Evolutionary conservation across 2,329 filamentous ascomycete species (phyloP).

Genomic region (Fusarium chlamydosporum): DNA sequence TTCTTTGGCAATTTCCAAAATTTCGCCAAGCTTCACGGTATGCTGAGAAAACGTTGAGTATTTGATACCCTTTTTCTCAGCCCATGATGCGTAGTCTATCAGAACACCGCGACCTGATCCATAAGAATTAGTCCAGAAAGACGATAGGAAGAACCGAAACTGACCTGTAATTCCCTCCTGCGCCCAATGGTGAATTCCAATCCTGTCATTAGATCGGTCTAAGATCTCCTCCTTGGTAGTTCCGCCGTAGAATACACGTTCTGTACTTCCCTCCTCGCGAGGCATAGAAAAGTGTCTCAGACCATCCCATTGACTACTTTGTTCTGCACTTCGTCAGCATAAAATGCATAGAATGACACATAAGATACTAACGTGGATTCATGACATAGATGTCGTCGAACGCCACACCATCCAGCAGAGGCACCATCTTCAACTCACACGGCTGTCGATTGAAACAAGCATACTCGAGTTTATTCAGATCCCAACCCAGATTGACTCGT

Average conservation of each 20-base stretch:
- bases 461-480: conserved; percentile 68
- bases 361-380: conserved; percentile 57
- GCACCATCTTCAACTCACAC: conserved; percentile 65
- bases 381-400: conserved; percentile 66
- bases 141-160: neutral
- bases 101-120: conserved; percentile 63
- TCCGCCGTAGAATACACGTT: conserved; percentile 65
- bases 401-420: conserved; percentile 61
- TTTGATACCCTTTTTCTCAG: conserved; percentile 54
- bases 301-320: conserved; percentile 67
- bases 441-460: conserved; percentile 67
- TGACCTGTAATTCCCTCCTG: conserved; percentile 56
- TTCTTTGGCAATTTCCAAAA: conserved; percentile 57
- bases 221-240: conserved; percentile 62
- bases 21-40: conserved; percentile 51
- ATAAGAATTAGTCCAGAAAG: rapidly evolving
- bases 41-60: conserved; percentile 60
- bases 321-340: conserved; percentile 48
- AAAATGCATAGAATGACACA: neutral
- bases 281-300: conserved; percentile 64
- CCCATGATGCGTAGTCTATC: conserved; percentile 65
- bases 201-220: conserved; percentile 59
- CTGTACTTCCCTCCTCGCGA: conserved; percentile 52
- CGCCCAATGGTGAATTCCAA: conserved; percentile 65
- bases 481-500: conserved; percentile 68